These are phyloP conservation scores for Salix caprea DNA, from an alignment of 345 rosid species.

Conservation along the genomic window DNA sequence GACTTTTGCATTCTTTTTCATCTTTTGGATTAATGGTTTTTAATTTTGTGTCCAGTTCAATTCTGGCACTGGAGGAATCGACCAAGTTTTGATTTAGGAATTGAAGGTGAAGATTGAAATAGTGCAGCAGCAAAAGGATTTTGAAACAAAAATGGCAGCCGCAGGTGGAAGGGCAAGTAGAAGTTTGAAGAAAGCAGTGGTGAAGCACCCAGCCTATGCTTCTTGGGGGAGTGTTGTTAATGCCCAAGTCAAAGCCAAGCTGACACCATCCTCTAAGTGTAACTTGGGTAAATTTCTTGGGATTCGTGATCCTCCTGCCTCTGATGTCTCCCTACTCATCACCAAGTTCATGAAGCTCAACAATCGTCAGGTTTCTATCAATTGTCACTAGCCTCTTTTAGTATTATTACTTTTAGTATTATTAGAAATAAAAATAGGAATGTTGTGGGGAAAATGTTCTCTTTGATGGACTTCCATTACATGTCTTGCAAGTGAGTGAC, in stretches of 20 bases:
- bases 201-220: conserved; percentile 10
- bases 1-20: too few species aligned
- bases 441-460: not conserved
- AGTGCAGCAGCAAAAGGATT: not conserved
- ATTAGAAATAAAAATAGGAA: too few species aligned
- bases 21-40: too few species aligned
- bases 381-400: not conserved
- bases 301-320: conserved; percentile 28
- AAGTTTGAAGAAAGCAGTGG: not conserved
- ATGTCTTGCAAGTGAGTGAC: not conserved
- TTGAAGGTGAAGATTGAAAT: not conserved
- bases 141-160: not conserved
- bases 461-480: not conserved
- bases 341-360: conserved; percentile 50
- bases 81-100: not conserved
- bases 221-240: conserved; percentile 20
- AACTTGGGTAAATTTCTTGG: conserved; percentile 42
- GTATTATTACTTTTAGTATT: not conserved
- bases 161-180: not conserved
- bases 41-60: not conserved
- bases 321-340: conserved; percentile 37
- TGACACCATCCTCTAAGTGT: conserved; percentile 26
- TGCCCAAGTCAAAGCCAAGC: conserved; percentile 11
- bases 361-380: conserved; percentile 32
- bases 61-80: not conserved